Conservation (phyloP, 2,329 filamentous ascomycete genomes). For the Pseudonectria buxi region DNA sequence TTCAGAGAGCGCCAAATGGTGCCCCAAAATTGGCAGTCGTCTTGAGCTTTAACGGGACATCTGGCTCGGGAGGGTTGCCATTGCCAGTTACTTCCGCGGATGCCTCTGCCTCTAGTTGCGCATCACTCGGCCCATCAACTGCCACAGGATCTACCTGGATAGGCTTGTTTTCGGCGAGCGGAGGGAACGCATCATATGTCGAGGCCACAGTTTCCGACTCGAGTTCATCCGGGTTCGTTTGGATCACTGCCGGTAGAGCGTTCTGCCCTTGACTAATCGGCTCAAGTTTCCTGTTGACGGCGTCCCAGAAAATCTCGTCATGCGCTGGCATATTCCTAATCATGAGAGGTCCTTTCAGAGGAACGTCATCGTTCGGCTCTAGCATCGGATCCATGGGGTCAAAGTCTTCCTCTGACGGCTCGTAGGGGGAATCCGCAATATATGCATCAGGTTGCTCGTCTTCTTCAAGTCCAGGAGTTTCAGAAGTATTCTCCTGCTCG, state of each 20-base stretch:
- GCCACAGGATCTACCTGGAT: constrained; percentile 9
- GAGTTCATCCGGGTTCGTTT: constrained; percentile 25
- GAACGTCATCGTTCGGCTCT: constrained; percentile 37
- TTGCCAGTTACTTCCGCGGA: constrained; percentile 16
- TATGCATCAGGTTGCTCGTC: constrained; percentile 3
- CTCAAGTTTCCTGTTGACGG: constrained; percentile 45
- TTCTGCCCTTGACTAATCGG: constrained; percentile 41
- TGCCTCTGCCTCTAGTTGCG: constrained; percentile 17
- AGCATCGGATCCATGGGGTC: constrained; percentile 23
- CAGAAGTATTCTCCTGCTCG: too few relatives aligned
- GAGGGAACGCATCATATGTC: constrained; percentile 5
- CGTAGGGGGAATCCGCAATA: constrained; percentile 2
- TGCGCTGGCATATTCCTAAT: constrained; percentile 49
- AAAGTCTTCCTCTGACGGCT: constrained; percentile 6
- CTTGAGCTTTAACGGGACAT: constrained; percentile 41
- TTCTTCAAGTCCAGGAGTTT: constrained; percentile 1
- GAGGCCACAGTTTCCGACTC: constrained; percentile 12
- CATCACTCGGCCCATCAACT: constrained; percentile 18
- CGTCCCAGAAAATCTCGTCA: constrained; percentile 47
- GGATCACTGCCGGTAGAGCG: constrained; percentile 39
- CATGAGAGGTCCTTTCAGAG: constrained; percentile 46
- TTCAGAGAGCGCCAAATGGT: constrained; percentile 34
- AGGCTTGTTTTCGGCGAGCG: constrained; percentile 1
- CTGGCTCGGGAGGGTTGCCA: constrained; percentile 28
- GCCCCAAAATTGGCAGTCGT: constrained; percentile 41